Base-by-base conservation (phyloP, 1,284 basidiomycete genomes). In the Irpex sp. region DNA sequence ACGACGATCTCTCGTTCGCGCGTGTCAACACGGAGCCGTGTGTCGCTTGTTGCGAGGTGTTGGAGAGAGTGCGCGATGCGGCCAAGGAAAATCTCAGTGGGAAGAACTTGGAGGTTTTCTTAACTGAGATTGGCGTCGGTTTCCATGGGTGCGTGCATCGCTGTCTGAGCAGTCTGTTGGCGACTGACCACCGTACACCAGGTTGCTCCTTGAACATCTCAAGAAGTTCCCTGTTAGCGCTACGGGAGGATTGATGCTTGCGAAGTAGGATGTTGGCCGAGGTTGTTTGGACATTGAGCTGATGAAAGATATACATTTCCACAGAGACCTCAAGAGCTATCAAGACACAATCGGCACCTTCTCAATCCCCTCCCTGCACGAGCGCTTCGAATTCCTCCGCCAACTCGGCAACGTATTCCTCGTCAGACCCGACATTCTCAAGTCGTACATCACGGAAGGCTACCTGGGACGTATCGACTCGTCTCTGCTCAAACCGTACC, bases 341-440 rank as follows among this genome's bases (percentile, higher is more conserved):
- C 97, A 99, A 80, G 97, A 99, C 68, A 86, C 86, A 2, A 87
- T 98, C 65, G 79, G 82, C 62, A 86, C 84, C 12, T 98, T 96
- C 75, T 82, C 82, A 36, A 88, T 97, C 49, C 83, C 92, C 1
- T 82, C 91, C 1, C 80, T 99, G 3, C 87, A 90, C 64, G 96
- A 98, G 73, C 93, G 97, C 18, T 99, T 97, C 78, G 97, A 99
- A 72, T 98, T 99, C 81, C 89, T 99, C 66, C 90, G 96, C 53
- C 96, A 99, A 74, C 87, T 99, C 1, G 97, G 97, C 68, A 97
- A 98, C 72, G 84, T 96, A 61, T 99, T 98, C 82, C 89, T 98
- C 67, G 92, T 98, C 53, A 90, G 89, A 63, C 94, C 95, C 4
- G 93, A 96, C 64, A 93, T 94, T 61, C 83, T 98, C 65, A 92